phyloP scores from a whole-genome alignment of 2,329 filamentous ascomycete species.

The Talaromyces sp. region DNA sequence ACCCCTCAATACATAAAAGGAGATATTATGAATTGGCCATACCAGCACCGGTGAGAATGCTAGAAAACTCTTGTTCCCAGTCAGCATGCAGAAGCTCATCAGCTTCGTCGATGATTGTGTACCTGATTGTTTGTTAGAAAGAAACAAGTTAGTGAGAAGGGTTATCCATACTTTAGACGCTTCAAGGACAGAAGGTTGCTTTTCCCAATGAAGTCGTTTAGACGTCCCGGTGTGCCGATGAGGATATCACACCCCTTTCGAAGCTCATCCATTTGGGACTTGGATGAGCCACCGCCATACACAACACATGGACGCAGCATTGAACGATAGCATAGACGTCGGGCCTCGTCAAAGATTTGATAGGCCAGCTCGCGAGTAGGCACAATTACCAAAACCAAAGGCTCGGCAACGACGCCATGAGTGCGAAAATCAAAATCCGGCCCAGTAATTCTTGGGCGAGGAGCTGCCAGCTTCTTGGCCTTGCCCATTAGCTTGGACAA shows the following conservation, averaged over 20 bases:
- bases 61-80: conserved; percentile 71
- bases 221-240: conserved; percentile 80
- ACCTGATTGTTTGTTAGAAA: conserved; percentile 33
- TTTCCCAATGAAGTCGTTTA: conserved; percentile 76
- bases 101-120: conserved; percentile 82
- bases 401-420: conserved; percentile 68
- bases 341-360: conserved; percentile 92
- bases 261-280: conserved; percentile 67
- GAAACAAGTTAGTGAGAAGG: neutral
- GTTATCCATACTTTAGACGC: conserved; percentile 63
- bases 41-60: conserved; percentile 79
- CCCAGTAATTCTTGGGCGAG: conserved; percentile 58
- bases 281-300: conserved; percentile 77
- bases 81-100: conserved; percentile 82
- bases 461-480: conserved; percentile 77
- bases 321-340: conserved; percentile 87
- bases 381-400: conserved; percentile 77
- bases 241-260: conserved; percentile 83
- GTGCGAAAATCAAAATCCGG: conserved; percentile 48
- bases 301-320: conserved; percentile 89
- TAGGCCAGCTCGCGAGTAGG: conserved; percentile 87
- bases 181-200: conserved; percentile 64
- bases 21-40: conserved; percentile 34
- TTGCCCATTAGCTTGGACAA: conserved; percentile 93
- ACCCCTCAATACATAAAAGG: conserved; percentile 15